phyloP scores from a whole-genome alignment of 768 basidiomycete species.

The Nidularia pulvinata region DNA sequence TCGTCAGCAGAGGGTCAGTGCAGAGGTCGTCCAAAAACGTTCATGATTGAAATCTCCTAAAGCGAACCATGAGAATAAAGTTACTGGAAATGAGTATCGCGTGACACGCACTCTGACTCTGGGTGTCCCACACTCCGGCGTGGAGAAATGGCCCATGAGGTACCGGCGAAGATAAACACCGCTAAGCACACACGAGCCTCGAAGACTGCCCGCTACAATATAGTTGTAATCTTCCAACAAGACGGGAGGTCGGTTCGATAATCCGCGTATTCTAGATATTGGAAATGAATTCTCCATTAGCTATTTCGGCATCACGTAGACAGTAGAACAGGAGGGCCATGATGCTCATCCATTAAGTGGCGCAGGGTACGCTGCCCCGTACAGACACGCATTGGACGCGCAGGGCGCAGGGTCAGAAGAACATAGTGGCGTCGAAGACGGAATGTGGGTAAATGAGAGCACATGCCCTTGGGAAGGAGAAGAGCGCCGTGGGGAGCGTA shows the following conservation, averaged over 20 bases:
- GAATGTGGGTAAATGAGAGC: background rate
- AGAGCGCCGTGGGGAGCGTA: background rate
- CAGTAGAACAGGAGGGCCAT: background rate
- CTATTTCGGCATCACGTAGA: background rate
- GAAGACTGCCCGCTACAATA: background rate
- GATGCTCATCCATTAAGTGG: background rate
- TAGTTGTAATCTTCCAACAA: background rate
- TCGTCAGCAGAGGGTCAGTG: slow-evolving; percentile 4
- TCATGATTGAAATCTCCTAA: slow-evolving; percentile 2
- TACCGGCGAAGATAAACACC: background rate
- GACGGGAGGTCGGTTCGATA: too few species aligned
- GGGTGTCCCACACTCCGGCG: background rate
- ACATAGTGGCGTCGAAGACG: background rate
- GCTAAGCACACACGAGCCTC: background rate
- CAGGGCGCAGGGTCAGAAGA: background rate
- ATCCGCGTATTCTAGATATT: too few species aligned
- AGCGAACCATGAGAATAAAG: slow-evolving; percentile 3
- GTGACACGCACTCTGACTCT: background rate
- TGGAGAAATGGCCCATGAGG: background rate
- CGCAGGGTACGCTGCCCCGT: background rate
- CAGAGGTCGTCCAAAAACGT: background rate
- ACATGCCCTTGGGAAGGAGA: slow-evolving; percentile 4
- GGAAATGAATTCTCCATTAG: background rate
- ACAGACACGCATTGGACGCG: too few species aligned
- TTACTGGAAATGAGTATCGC: background rate